Percentiles rank a stretch among this genome's conserved stretches.
Evolutionary conservation across 2,329 filamentous ascomycete genomes (phyloP).

Genomic region (Aspergillus puulaauensis): DNA sequence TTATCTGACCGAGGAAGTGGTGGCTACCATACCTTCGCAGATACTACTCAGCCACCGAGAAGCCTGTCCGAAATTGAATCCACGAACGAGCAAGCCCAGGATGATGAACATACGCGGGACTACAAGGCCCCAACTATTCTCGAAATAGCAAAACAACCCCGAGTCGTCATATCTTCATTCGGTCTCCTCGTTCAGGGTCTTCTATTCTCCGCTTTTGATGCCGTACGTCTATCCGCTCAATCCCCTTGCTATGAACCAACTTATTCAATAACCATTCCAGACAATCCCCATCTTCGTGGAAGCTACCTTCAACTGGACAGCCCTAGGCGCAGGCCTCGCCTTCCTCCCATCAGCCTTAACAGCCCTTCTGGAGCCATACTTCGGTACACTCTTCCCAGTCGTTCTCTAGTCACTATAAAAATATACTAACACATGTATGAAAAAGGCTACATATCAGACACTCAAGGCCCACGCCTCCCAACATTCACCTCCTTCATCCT

Average conservation of each 20-base stretch:
- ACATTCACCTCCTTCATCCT: slow-evolving; percentile 56
- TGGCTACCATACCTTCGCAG: slow-evolving; percentile 24
- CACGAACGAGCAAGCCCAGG: not conserved
- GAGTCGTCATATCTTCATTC: slow-evolving; percentile 58
- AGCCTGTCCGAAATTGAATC: not conserved
- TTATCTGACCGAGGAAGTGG: slow-evolving; percentile 39
- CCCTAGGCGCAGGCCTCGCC: slow-evolving; percentile 57
- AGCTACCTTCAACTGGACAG: slow-evolving; percentile 54
- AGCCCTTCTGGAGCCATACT: slow-evolving; percentile 60
- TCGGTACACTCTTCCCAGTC: slow-evolving; percentile 30
- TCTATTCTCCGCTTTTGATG: slow-evolving; percentile 55
- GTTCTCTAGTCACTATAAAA: not conserved
- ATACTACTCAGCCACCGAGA: not conserved
- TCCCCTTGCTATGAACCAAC: slow-evolving; percentile 22
- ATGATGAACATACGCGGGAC: not conserved
- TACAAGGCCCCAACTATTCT: slow-evolving; percentile 15
- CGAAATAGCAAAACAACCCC: slow-evolving; percentile 37
- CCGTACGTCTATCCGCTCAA: slow-evolving; percentile 18
- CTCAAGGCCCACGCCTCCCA: slow-evolving; percentile 63
- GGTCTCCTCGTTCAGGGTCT: slow-evolving; percentile 52
- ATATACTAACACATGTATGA: slow-evolving; percentile 2
- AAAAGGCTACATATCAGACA: slow-evolving; percentile 52
- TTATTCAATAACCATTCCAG: slow-evolving; percentile 11
- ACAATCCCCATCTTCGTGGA: slow-evolving; percentile 56
- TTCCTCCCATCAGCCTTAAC: slow-evolving; percentile 63